These are phyloP conservation scores for Dichotomocladium elegans DNA, from an alignment of 371 early-diverging fungal genomes.

Conservation along the genomic window DNA sequence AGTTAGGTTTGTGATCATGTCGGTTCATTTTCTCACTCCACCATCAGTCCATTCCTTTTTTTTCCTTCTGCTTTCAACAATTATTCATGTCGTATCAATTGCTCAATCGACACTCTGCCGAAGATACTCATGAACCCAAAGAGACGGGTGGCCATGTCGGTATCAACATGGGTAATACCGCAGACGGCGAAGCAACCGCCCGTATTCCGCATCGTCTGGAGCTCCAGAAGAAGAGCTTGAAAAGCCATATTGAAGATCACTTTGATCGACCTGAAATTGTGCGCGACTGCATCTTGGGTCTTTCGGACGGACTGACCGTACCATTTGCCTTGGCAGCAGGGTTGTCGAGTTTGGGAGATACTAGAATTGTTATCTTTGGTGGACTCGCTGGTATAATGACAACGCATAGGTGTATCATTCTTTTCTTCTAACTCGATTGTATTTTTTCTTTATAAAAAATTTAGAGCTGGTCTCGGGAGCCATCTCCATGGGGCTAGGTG, in stretches of 20 bases:
- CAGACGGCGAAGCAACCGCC: not conserved
- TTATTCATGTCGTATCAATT: not conserved
- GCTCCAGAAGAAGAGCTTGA: constrained; percentile 16
- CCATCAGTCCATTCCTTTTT: no score
- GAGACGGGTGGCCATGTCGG: not conserved
- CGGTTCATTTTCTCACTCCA: not conserved
- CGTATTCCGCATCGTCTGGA: constrained; percentile 36
- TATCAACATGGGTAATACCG: not conserved
- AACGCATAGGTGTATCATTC: not conserved
- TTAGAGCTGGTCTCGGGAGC: constrained; percentile 62
- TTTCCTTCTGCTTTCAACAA: no score
- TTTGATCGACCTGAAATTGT: constrained; percentile 64
- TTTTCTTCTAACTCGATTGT: not conserved
- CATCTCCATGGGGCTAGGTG: constrained; percentile 63
- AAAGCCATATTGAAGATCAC: constrained; percentile 57
- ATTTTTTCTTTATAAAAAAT: not conserved
- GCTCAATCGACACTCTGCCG: not conserved
- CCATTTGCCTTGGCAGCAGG: constrained; percentile 79
- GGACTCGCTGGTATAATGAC: constrained; percentile 54
- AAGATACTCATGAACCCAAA: not conserved
- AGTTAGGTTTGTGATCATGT: no score
- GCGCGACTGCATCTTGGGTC: constrained; percentile 62
- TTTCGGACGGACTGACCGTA: constrained; percentile 73
- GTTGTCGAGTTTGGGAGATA: constrained; percentile 55
- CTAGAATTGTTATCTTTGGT: constrained; percentile 62